A percentile compares a stretch with the other conserved stretches of the same genome.
Evolutionary conservation across 2,329 filamentous ascomycete genomes (phyloP).

Genomic region (Aureobasidium namibiae): DNA sequence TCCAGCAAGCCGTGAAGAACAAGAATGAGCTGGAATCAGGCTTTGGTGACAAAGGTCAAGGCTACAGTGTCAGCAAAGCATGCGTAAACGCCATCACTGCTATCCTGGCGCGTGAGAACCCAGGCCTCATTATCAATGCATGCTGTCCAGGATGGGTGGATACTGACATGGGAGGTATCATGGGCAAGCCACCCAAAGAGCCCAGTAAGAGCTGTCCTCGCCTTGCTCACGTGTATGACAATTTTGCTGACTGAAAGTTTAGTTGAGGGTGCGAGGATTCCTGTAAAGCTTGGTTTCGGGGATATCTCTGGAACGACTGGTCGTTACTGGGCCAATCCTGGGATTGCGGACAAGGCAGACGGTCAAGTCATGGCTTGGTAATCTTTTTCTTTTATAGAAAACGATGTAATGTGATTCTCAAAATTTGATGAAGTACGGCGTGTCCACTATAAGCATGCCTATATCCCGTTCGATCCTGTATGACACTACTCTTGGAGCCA

Average conservation of each 20-base stretch:
- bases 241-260: slow-evolving; percentile 2
- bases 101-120: slow-evolving; percentile 25
- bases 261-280: slow-evolving; percentile 29
- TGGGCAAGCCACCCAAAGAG: slow-evolving; percentile 27
- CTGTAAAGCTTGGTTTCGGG: slow-evolving; percentile 28
- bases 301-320: slow-evolving; percentile 27
- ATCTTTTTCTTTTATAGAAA: neutral
- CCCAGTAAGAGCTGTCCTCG: neutral
- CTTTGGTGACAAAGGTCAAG: slow-evolving; percentile 22
- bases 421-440: neutral
- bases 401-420: neutral
- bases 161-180: slow-evolving; percentile 29
- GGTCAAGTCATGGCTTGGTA: slow-evolving; percentile 27
- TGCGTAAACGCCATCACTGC: slow-evolving; percentile 26
- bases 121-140: slow-evolving; percentile 26
- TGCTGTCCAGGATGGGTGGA: slow-evolving; percentile 32
- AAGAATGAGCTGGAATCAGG: slow-evolving; percentile 20
- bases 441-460: neutral
- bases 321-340: slow-evolving; percentile 29
- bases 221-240: neutral
- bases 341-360: slow-evolving; percentile 23
- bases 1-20: slow-evolving; percentile 17
- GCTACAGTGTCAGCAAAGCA: slow-evolving; percentile 29
- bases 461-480: neutral
- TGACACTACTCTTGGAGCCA: neutral